These are phyloP conservation scores for Lenwebbia sp. DNA, from an alignment of 345 rosid genomes.

Conservation along the genomic window DNA sequence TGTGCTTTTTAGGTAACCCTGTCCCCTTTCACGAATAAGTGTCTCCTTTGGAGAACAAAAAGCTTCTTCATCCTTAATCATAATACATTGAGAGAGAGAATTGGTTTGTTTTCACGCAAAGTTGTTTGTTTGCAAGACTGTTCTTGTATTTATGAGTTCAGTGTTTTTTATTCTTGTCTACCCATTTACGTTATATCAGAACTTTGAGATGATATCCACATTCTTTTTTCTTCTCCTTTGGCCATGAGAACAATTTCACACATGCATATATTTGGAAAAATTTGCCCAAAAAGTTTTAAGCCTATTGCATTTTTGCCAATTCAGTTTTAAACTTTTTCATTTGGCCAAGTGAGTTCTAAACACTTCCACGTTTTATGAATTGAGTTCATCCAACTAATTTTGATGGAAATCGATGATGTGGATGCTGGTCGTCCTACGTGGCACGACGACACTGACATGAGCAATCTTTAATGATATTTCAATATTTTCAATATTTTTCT, in stretches of 20 bases:
- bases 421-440: too few species aligned
- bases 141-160: neutral
- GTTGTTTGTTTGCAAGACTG: neutral
- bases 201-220: neutral
- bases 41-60: neutral
- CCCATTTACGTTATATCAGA: neutral
- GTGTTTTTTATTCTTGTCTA: neutral
- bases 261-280: neutral
- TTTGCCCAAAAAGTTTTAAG: too few species aligned
- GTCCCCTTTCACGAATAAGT: neutral
- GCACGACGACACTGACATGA: too few species aligned
- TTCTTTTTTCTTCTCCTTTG: neutral
- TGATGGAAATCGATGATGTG: too few species aligned
- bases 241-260: neutral
- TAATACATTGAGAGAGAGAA: neutral
- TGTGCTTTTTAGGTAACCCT: neutral
- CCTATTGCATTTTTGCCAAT: too few species aligned
- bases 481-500: too few species aligned
- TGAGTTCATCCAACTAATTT: too few species aligned
- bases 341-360: too few species aligned
- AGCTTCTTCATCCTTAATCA: neutral
- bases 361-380: too few species aligned
- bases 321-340: too few species aligned
- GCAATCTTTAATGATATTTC: too few species aligned
- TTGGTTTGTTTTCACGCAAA: neutral